A percentile compares a stretch with the other conserved stretches of the same genome.
Conservation (phyloP, 495 filamentous ascomycete genomes). For the Geoglossum glabrum region DNA sequence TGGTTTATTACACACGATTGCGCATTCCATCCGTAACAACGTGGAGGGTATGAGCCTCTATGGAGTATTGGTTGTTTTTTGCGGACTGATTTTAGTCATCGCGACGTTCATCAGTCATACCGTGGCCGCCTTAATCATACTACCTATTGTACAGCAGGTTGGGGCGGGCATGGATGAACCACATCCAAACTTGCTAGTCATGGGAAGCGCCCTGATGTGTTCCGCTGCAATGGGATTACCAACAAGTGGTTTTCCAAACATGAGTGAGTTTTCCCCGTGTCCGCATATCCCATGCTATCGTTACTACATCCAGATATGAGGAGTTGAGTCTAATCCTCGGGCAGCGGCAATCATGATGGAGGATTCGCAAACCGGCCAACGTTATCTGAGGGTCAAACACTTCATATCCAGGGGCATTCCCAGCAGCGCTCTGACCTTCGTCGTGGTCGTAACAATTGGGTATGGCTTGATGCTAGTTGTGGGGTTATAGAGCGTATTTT, state of each 20-base stretch:
- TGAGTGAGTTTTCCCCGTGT: slow-evolving; percentile 51
- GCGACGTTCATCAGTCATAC: slow-evolving; percentile 98
- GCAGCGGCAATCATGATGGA: slow-evolving; percentile 98
- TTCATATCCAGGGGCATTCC: slow-evolving; percentile 86
- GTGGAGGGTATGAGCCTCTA: slow-evolving; percentile 74
- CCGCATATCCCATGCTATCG: not conserved
- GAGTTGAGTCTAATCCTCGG: not conserved
- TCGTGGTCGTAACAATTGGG: slow-evolving; percentile 66
- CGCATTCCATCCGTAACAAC: slow-evolving; percentile 43
- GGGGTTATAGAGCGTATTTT: slow-evolving; percentile 34
- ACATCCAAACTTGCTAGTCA: slow-evolving; percentile 86
- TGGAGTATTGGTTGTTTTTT: slow-evolving; percentile 70
- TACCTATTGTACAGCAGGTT: slow-evolving; percentile 75
- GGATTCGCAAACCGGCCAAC: slow-evolving; percentile 69
- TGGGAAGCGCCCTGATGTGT: slow-evolving; percentile 55
- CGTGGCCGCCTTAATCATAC: slow-evolving; percentile 83
- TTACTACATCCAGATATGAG: not conserved
- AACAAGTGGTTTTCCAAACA: slow-evolving; percentile 94
- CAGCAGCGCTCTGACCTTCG: slow-evolving; percentile 56
- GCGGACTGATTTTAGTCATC: slow-evolving; percentile 67
- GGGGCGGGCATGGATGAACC: slow-evolving; percentile 69
- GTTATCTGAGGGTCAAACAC: slow-evolving; percentile 81
- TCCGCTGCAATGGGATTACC: slow-evolving; percentile 72
- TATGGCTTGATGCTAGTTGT: slow-evolving; percentile 72
- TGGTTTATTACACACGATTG: slow-evolving; percentile 80